Evolutionary conservation across 2,329 filamentous ascomycete genomes (phyloP), one percentile per base, ranked within the genome.

Genomic region (Cladobotryum protrusum): DNA sequence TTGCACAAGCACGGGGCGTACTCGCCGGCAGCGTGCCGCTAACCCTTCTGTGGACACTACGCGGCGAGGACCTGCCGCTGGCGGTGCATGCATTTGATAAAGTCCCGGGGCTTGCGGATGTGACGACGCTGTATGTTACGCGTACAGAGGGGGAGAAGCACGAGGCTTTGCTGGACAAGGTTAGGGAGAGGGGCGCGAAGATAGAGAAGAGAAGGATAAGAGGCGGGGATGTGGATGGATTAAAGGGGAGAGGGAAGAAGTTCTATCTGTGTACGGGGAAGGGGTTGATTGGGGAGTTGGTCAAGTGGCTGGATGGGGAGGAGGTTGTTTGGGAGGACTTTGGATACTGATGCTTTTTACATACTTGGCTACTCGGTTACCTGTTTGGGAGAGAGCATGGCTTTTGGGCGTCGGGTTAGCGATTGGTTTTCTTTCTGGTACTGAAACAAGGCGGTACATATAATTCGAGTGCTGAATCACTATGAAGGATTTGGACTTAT

Each of bases 11-110:
- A n/a, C 60, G 61, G 0, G 71, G 68, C 0, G 66, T 76, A 5
- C 61, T 89, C 2, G 54, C 49, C 8, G 52, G 49, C 1, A 59
- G 56, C 5, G 57, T 63, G 1, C 61, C 64, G 3, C 62, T 93
- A 35, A 68, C 59, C 20, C 62, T 93, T 4, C 71, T 89, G 1
- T 95, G 89, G 89, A 83, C 80, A 2, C 57, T 91, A 4, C 72
- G 76, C 6, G 64, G 66, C 0, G 74, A 72, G 3, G 89, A 95
- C 65, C 49, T 87, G 1, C 72, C 72, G 0, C 65, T 93, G 1
- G 85, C 82, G 0, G 59, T 72, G 1, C 81, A 89, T 55, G 72
- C 75, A 0, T 73, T 93, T 37, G 61, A 69, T 19, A 67, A 64
- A 33, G 73, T 79, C 52, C 71, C 72, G 0, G 72, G 70, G 0